Evolutionary conservation across 2,329 filamentous ascomycete species (phyloP).

Genomic region (Fusarium sp.): DNA sequence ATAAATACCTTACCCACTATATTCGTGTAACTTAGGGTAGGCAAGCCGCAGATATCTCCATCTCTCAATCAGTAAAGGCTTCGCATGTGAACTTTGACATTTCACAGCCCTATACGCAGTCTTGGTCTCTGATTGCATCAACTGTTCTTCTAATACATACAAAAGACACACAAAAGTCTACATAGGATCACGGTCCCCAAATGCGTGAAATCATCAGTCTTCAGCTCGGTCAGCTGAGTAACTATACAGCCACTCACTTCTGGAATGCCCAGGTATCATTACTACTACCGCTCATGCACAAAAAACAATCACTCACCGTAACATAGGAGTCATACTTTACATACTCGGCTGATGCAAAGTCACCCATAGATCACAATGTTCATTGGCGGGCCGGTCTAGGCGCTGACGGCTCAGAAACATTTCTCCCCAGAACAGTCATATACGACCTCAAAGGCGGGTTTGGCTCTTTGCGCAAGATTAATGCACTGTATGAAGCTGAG

Average conservation of each 20-base stretch:
- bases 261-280: conserved; percentile 86
- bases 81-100: background rate
- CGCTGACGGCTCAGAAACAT: conserved; percentile 87
- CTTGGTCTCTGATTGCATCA: background rate
- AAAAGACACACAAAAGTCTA: background rate
- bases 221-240: conserved; percentile 91
- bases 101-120: background rate
- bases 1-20: background rate
- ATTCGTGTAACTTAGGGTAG: conserved; percentile 19
- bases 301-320: conserved; percentile 1
- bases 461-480: conserved; percentile 86
- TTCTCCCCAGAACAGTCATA: conserved; percentile 87
- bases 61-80: background rate
- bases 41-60: background rate
- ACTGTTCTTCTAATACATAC: background rate
- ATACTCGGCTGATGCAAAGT: conserved; percentile 65
- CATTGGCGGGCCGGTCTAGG: conserved; percentile 88
- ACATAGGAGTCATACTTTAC: conserved; percentile 95
- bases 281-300: background rate
- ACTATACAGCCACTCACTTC: conserved; percentile 94
- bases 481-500: conserved; percentile 79
- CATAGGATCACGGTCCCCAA: background rate
- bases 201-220: conserved; percentile 98
- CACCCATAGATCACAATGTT: conserved; percentile 64
- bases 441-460: conserved; percentile 97